Evolutionary conservation across 768 basidiomycete genomes (phyloP).

Genomic region (Panaeolus cyanescens): DNA sequence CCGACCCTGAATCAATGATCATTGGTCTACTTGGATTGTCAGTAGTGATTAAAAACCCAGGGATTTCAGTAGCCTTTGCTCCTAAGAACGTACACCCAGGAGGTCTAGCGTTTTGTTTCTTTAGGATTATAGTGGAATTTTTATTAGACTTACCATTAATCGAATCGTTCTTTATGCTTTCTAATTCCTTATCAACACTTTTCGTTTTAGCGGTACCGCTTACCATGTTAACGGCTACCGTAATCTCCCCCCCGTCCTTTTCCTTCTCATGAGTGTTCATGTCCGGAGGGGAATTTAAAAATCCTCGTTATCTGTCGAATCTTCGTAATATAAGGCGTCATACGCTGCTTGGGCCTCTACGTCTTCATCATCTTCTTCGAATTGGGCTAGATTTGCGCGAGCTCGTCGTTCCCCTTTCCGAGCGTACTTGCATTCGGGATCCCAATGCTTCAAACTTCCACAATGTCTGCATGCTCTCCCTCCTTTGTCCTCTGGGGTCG

Average conservation of each 20-base stretch:
- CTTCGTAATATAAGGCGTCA: slow-evolving; percentile 24
- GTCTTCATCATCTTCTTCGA: slow-evolving; percentile 9
- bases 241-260: slow-evolving; percentile 20
- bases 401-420: slow-evolving; percentile 12
- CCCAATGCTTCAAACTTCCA: too few relatives aligned
- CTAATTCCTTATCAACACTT: too few relatives aligned
- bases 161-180: background rate
- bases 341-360: slow-evolving; percentile 24
- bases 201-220: background rate
- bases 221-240: slow-evolving; percentile 12
- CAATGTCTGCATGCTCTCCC: slow-evolving; percentile 33
- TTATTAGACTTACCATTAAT: background rate
- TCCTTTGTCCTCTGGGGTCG: slow-evolving; percentile 19
- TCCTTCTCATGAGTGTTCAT: too few relatives aligned
- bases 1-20: too few relatives aligned
- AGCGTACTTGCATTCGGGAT: too few relatives aligned
- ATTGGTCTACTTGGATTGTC: slow-evolving; percentile 5
- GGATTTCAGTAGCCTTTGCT: slow-evolving; percentile 21
- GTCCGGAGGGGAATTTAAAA: too few relatives aligned
- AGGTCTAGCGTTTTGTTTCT: slow-evolving; percentile 21
- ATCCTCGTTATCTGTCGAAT: slow-evolving; percentile 11
- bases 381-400: slow-evolving; percentile 20
- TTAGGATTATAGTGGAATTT: slow-evolving; percentile 15
- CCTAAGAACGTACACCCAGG: slow-evolving; percentile 36
- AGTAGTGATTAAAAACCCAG: background rate